Evolutionary conservation across 225 moss, liverwort and hornwort species (phyloP).

Genomic region (Sphagnum tenellum): DNA sequence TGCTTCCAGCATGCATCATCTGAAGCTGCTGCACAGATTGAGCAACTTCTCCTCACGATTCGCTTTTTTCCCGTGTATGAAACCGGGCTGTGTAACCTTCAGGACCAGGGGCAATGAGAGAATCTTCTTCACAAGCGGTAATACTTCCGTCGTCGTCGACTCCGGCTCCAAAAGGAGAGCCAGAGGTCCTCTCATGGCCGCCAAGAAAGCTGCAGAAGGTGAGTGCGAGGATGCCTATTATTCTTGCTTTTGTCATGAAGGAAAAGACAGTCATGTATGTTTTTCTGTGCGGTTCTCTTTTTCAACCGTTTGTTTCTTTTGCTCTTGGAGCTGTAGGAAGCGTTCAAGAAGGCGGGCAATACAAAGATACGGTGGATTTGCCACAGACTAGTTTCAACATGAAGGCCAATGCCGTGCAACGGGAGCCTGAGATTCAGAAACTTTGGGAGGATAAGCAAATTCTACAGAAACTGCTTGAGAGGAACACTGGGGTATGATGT

Average conservation of each 20-base stretch:
- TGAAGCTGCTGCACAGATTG: no score
- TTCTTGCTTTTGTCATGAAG: background rate
- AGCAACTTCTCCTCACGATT: no score
- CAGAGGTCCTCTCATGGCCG: slow-evolving; percentile 78
- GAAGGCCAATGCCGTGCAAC: slow-evolving; percentile 91
- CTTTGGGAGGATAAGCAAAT: slow-evolving; percentile 88
- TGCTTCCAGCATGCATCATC: no score
- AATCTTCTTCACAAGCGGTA: no score
- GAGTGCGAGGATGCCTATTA: slow-evolving; percentile 13
- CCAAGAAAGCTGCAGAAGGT: slow-evolving; percentile 70
- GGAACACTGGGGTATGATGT: slow-evolving; percentile 56
- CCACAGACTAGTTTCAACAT: slow-evolving; percentile 81
- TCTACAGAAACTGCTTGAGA: slow-evolving; percentile 64
- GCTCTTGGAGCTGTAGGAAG: slow-evolving; percentile 14
- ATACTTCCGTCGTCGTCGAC: no score
- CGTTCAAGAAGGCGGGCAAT: slow-evolving; percentile 57
- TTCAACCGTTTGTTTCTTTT: slow-evolving; percentile 4
- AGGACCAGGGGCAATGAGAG: no score
- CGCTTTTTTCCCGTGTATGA: no score
- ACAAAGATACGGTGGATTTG: slow-evolving; percentile 88
- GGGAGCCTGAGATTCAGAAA: slow-evolving; percentile 97
- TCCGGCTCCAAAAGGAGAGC: slow-evolving; percentile 57
- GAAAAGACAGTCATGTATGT: background rate
- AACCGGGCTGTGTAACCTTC: no score
- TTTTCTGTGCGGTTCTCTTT: slow-evolving; percentile 5